Base-by-base conservation (phyloP, 208 protist genomes). In the Angomonas deanei region DNA sequence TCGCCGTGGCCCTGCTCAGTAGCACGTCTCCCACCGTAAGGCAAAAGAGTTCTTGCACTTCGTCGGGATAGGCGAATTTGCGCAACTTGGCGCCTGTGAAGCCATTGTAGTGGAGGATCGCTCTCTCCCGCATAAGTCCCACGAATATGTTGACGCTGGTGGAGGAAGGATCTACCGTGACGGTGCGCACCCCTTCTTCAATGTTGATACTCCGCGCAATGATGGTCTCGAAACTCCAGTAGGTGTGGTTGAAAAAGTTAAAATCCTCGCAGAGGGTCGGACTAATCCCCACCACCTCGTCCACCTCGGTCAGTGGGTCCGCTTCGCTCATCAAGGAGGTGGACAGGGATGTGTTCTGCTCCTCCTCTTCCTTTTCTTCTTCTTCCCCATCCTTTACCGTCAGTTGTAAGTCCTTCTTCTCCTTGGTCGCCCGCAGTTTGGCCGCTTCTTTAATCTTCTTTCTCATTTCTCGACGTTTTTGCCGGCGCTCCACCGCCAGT, bases 81-180 rank as follows among this genome's bases (percentile, higher is more conserved):
- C 76, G 38, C 15, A 91, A 55, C 38, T 70, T 58, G 27, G 62
- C 66, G 19, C 74, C 82, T 59, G 60, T 90, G 49, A 91, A 78
- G 52, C 70, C 72, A 69, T 92, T 89, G 64, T 92, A 88, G 72
- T 92, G 81, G 52, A 81, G 32, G 47, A 94, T 82, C 32, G 73
- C 58, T 10, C 70, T 60, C 38, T 83, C 67, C 21, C 69, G 68
- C 8, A 64, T 60, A 32, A 88, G 70, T 3, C 81, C 76, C n/a
- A 91, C 79, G 50, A 86, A 90, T 34, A 86, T 58, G 66, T 72
- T 39, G 19, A 57, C 34, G 11, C 17, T 66, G 17, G 52, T 28
- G 38, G 68, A 66, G 36, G 17, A 23, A 24, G 53, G 59, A 38
- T 66, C 83, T 30, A 88, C 55, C 5, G 82, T 56, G 23, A 92